Evolutionary conservation across 768 basidiomycete species (phyloP), one percentile per base, ranked within the genome.

Genomic region (Xerocomus spinulosus): DNA sequence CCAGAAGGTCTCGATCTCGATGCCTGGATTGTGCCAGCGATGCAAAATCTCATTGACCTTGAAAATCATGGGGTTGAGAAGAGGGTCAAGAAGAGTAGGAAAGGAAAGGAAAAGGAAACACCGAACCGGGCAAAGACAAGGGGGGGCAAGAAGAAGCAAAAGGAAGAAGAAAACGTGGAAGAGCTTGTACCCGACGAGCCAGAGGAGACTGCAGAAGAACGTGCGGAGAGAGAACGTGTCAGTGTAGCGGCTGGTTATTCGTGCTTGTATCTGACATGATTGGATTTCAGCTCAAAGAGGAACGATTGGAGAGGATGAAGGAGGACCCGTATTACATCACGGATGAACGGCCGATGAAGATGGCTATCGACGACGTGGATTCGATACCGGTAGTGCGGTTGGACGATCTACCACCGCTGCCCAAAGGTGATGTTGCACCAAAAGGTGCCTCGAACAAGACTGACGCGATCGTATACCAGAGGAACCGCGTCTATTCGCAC

Each of bases 321-420:
- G 88, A 92, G 52, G 92, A 98, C 61, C 93, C 94, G 4, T 96
- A 92, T 69, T 94, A 96, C 66, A 83, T 96, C 53, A 74, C 83
- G 32, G 86, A 89, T 54, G 79, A 81, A 34, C 69, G 64, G 45
- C 71, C 78, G 2, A 61, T 73, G 53, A 71, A 67, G 46, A 45
- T 46, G 23, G 33, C 24, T 3, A 51, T 67, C 8, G 77, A 80
- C 12, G 91, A 96, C 60, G 55, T 96, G n/a, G 92, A 96, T 57
- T 80, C 84, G 9, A 97, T 98, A 67, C 94, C 95, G 1, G 81
- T 99, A 20, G 90, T 97, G 25, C 79, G 73, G 51, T 68, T 98
- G 38, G 89, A 95, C 34, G 82, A 77, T 49, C 76, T 88, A 66
- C 83, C 79, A n/a, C 69, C 67, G 1, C 44, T 69, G 15, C 55